Evolutionary conservation across 2,329 filamentous ascomycete genomes (phyloP).

Genomic region (Cercospora canescens): DNA sequence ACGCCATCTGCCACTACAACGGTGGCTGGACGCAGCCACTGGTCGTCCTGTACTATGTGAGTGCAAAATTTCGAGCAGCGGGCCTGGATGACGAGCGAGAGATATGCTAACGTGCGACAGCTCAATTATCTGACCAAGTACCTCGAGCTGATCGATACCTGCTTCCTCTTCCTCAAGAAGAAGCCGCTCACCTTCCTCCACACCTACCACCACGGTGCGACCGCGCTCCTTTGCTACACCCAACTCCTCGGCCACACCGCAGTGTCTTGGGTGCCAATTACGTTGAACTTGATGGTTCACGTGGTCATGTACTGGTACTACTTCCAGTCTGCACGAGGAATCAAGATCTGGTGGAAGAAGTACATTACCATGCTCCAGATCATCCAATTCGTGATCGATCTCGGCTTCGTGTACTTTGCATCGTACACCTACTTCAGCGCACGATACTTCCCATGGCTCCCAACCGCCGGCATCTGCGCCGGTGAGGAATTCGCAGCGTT

Average conservation of each 20-base stretch:
- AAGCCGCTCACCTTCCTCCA: constrained; percentile 99
- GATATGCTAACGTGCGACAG: constrained; percentile 48
- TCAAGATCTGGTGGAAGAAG: constrained; percentile 99
- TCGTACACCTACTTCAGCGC: constrained; percentile 98
- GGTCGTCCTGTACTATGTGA: constrained; percentile 94
- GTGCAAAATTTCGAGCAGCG: constrained; percentile 39
- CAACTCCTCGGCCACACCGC: constrained; percentile 90
- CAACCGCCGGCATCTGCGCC: constrained; percentile 81
- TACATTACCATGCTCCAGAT: constrained; percentile 99
- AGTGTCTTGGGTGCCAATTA: constrained; percentile 93
- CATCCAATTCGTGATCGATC: constrained; percentile 93
- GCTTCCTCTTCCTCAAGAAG: constrained; percentile 99
- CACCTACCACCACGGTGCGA: constrained; percentile 98
- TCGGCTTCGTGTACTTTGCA: constrained; percentile 97
- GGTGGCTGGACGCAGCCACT: constrained; percentile 94
- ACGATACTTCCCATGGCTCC: constrained; percentile 82
- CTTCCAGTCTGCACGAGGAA: constrained; percentile 95
- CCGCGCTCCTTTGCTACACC: constrained; percentile 95
- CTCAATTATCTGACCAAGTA: constrained; percentile 99
- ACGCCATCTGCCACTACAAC: constrained; percentile 75
- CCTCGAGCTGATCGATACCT: constrained; percentile 89
- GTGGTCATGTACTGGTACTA: constrained; percentile 99
- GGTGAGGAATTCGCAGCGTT: constrained; percentile 97
- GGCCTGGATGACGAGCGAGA: not conserved
- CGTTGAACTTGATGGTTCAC: constrained; percentile 88